Evolutionary conservation across 2,329 filamentous ascomycete genomes (phyloP), one percentile per base, ranked within the genome.

Genomic region (Aciculosporium take): DNA sequence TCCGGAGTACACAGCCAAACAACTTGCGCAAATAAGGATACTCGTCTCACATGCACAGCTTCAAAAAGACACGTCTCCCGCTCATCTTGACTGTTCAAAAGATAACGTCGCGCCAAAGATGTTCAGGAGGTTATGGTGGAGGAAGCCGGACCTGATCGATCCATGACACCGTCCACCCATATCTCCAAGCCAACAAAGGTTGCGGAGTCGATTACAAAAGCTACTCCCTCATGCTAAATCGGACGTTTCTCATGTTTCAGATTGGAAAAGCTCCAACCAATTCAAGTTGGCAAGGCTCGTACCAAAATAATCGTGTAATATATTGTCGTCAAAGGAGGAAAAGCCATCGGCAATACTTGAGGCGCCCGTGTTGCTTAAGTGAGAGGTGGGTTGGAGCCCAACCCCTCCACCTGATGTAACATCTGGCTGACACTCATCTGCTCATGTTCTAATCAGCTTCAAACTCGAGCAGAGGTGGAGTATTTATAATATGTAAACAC

Each of bases 251-350:
- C 1, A 41, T 2, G 24, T 23, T 18, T 35, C 39, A 9, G 24
- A 36, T 10, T 35, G 39, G 10, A 41, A 41, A 1, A 41, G 3
- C 24, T 41, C 39, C 25, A 41, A 10, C 39, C 39, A 41, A 18
- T 41, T 25, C 25, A 41, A 24, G 17, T 20, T 41, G 6, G 32
- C 13, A n/a, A 41, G 32, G 31, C 36, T 24, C 4, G 39, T 29
- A 9, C 39, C 39, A 17, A 35, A 36, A 20, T 28, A 34, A 12
- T 41, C 39, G 15, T 36, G 17, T 18, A n/a, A n/a, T n/a, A 36
- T 20, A 24, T 33, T 36, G 12, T 21, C 32, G 10, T 30, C 25
- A 10, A 29, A 17, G 24, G 33, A 35, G 12, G 18, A 24, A 13
- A 33, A 21, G 6, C 25, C 18, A 7, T 41, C 32, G 5, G 9